Percentiles rank a stretch among this genome's conserved stretches.
These are phyloP conservation scores for Dactylellina sp. DNA, from an alignment of 2,329 filamentous ascomycete genomes.

Conservation along the genomic window DNA sequence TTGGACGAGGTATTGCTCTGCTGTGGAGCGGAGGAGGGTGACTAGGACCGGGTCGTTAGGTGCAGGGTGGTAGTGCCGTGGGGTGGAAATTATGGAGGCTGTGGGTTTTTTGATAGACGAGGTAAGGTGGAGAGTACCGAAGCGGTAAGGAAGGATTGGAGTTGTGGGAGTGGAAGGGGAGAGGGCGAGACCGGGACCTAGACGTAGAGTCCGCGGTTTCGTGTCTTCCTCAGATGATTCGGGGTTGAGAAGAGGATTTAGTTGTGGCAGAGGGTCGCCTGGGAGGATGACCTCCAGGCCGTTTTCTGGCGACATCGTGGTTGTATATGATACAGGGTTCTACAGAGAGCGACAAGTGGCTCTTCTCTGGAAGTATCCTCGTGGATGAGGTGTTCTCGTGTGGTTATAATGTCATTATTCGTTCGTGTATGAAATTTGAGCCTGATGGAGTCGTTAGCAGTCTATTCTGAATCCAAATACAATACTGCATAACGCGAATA, in stretches of 20 bases:
- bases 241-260: constrained; percentile 38
- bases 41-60: constrained; percentile 51
- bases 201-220: constrained; percentile 44
- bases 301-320: constrained; percentile 18
- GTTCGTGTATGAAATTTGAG: neutral
- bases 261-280: constrained; percentile 47
- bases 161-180: constrained; percentile 44
- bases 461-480: constrained; percentile 17
- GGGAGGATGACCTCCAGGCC: constrained; percentile 39
- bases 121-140: constrained; percentile 35
- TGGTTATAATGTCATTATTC: constrained; percentile 42
- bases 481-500: constrained; percentile 7
- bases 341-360: constrained; percentile 5
- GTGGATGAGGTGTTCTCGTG: constrained; percentile 8
- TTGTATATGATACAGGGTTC: neutral
- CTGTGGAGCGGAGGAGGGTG: constrained; percentile 51
- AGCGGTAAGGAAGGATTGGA: constrained; percentile 50
- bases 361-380: constrained; percentile 15
- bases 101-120: constrained; percentile 30
- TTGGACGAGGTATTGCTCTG: constrained; percentile 50
- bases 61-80: constrained; percentile 46
- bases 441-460: constrained; percentile 28
- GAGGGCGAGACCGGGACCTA: constrained; percentile 45
- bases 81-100: constrained; percentile 43
- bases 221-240: constrained; percentile 1